These are phyloP conservation scores for Lizonia empirigonia DNA, from an alignment of 2,329 filamentous ascomycete species.

Conservation along the genomic window DNA sequence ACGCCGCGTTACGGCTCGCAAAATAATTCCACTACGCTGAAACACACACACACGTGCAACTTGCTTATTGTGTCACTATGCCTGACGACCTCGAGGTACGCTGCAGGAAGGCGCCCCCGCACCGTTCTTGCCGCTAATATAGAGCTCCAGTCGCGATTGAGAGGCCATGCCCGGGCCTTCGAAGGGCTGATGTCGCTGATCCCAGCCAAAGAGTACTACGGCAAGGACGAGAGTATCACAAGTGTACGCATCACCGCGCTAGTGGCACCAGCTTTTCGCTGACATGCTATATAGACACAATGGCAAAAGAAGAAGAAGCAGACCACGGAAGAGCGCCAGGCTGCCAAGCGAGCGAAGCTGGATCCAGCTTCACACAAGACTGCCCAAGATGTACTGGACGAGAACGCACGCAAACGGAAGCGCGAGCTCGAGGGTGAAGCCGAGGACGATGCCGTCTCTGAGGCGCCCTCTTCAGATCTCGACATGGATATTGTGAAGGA, in stretches of 20 bases:
- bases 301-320: constrained; percentile 97
- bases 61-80: constrained; percentile 31
- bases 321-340: constrained; percentile 74
- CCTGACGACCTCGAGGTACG: constrained; percentile 52
- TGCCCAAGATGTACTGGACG: constrained; percentile 91
- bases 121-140: constrained; percentile 36
- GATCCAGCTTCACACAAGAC: constrained; percentile 90
- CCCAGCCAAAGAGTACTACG: constrained; percentile 89
- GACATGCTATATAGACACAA: constrained; percentile 69
- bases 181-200: constrained; percentile 86
- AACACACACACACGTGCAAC: background rate
- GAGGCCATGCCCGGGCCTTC: constrained; percentile 73
- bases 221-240: constrained; percentile 68
- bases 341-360: constrained; percentile 79
- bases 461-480: constrained; percentile 39
- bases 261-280: constrained; percentile 16
- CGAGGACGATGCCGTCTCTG: constrained; percentile 25
- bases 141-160: constrained; percentile 57
- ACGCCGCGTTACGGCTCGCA: constrained; percentile 16
- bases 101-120: constrained; percentile 27
- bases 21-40: background rate
- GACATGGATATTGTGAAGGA: constrained; percentile 46
- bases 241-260: constrained; percentile 65
- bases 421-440: constrained; percentile 66
- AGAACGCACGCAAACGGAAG: constrained; percentile 77